Base-by-base conservation (phyloP, 306 rosid species). In the Cyamopsis tetragonoloba region DNA sequence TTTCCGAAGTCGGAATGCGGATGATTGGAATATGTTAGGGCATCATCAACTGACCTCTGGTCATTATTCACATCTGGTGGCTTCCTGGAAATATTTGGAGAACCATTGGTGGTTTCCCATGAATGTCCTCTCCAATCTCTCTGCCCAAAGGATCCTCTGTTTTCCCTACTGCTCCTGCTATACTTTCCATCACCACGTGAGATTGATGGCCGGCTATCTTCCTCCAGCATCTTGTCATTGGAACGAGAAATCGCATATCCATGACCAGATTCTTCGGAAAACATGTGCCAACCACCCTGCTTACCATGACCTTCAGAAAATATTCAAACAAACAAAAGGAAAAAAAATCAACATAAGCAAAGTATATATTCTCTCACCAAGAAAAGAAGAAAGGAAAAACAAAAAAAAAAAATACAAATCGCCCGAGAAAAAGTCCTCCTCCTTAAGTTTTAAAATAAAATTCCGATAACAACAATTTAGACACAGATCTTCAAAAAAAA, bases 211-310 rank as follows among this genome's bases (percentile, higher is more conserved):
- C 96, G 76, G 75, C 54, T 63, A 37, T 85, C 96, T 20, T 88
- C 96, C 43, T 88, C 96, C 67, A 76, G 64, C 72, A 86, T 82
- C 89, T 83, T 92, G 56, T 88, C 96, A 1, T 83, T 30, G 1
- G 91, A 77, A 85, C 97, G 87, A 48, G 97, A 84, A 47, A 82
- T 73, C 4, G 56, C 81, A 59, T 87, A 88, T n/a, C 95, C 90
- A 67, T 85, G 92, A 61, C 88, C 90, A 65, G 95, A 67, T 12
- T 90, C 99, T 54, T 93, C 97, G 0, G 97, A 34, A 73, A 85
- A 89, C 57, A 83, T 41, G 80, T 88, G 96, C 97, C 95, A 93
- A 66, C 90, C 86, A 56, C 91, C 95, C 92, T 85, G 97, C 89
- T 84, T 95, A 77, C 92, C 96, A 79, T 87, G 92, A 80, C 99